These are phyloP conservation scores for Phaffomyces opuntiae DNA, from an alignment of 805 yeast species.

Conservation along the genomic window DNA sequence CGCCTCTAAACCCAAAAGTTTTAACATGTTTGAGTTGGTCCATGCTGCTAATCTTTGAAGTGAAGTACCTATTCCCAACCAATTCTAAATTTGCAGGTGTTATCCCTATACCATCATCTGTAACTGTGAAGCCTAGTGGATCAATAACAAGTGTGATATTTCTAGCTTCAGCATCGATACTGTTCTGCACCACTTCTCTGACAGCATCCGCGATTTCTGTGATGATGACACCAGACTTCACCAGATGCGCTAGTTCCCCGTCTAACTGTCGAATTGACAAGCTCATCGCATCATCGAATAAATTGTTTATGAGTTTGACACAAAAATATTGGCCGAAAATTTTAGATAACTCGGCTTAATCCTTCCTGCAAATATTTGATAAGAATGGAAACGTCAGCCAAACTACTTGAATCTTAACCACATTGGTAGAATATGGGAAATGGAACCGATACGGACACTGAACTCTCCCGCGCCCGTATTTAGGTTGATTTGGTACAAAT, in stretches of 20 bases:
- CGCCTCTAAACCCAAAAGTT: slow-evolving; percentile 70
- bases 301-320: neutral
- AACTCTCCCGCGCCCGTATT: too few species aligned
- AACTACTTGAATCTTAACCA: too few species aligned
- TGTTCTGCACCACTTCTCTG: slow-evolving; percentile 45
- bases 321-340: neutral
- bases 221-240: slow-evolving; percentile 22
- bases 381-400: too few species aligned
- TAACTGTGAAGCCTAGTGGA: slow-evolving; percentile 27
- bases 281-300: neutral
- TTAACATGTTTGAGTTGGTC: slow-evolving; percentile 30
- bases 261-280: slow-evolving; percentile 1
- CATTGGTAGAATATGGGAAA: too few species aligned
- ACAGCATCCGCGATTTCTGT: slow-evolving; percentile 34
- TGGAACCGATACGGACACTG: too few species aligned
- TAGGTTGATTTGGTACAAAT: too few species aligned
- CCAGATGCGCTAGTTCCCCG: slow-evolving; percentile 3
- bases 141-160: slow-evolving; percentile 31
- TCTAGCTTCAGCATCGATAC: slow-evolving; percentile 47
- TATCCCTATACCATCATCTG: slow-evolving; percentile 74
- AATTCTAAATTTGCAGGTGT: slow-evolving; percentile 35
- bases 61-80: slow-evolving; percentile 42
- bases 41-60: slow-evolving; percentile 44
- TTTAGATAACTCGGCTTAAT: neutral
- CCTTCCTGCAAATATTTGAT: too few species aligned